A percentile compares a stretch with the other conserved stretches of the same genome.
phyloP scores from a whole-genome alignment of 1,284 basidiomycete genomes.

The Fomitopsis pinicola region DNA sequence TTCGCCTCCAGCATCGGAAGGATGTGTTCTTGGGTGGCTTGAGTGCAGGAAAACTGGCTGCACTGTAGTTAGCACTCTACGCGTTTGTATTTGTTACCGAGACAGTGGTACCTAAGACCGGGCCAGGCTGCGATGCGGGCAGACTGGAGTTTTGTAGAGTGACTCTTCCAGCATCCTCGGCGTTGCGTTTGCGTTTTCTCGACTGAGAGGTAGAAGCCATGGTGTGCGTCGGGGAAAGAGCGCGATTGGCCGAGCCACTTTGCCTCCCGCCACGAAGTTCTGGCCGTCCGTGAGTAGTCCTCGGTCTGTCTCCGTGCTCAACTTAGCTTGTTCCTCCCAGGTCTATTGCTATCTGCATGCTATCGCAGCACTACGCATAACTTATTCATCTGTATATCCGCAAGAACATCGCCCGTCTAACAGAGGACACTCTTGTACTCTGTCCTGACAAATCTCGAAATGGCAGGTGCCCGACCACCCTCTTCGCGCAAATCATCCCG shows the following conservation, averaged over 20 bases:
- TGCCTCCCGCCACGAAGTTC: slow-evolving; percentile 3
- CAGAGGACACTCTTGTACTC: background rate
- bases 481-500: slow-evolving; percentile 1
- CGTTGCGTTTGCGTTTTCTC: slow-evolving; percentile 57
- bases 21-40: slow-evolving; percentile 55
- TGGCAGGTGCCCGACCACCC: slow-evolving; percentile 1
- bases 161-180: slow-evolving; percentile 34
- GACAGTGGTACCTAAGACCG: slow-evolving; percentile 59
- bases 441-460: background rate
- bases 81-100: background rate
- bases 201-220: slow-evolving; percentile 15
- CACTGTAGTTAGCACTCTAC: background rate
- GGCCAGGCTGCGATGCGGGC: slow-evolving; percentile 50
- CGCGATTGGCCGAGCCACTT: background rate
- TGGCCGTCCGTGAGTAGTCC: background rate
- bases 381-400: background rate
- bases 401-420: background rate
- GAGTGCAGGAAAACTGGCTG: slow-evolving; percentile 76
- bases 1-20: slow-evolving; percentile 62
- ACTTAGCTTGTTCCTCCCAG: slow-evolving; percentile 5
- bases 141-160: slow-evolving; percentile 44
- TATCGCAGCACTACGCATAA: background rate
- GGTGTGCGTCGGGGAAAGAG: background rate
- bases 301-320: background rate
- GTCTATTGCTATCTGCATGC: background rate